Evolutionary conservation across 768 basidiomycete species (phyloP).

Genomic region (Crucibulum laeve): DNA sequence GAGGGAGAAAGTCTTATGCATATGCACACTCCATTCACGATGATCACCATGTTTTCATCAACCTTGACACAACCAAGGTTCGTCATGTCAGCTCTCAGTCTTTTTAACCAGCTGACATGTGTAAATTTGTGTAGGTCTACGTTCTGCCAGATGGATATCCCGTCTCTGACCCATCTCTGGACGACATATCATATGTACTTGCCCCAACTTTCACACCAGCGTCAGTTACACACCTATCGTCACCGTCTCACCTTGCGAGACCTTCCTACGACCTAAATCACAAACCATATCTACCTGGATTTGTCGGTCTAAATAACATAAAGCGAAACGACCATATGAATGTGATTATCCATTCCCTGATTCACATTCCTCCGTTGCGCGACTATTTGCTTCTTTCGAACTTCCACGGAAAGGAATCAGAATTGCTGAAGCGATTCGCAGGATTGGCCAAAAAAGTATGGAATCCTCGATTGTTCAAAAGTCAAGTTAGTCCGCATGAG

Average conservation of each 20-base stretch:
- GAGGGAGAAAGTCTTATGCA: constrained; percentile 90
- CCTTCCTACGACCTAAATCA: constrained; percentile 82
- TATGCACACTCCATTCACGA: constrained; percentile 97
- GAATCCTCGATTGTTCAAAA: constrained; percentile 96
- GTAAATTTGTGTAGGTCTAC: constrained; percentile 64
- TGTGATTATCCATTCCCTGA: constrained; percentile 88
- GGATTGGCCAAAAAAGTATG: constrained; percentile 89
- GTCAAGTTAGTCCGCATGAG: constrained; percentile 98
- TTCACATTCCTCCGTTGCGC: constrained; percentile 87
- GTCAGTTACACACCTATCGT: constrained; percentile 51
- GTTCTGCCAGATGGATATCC: constrained; percentile 96
- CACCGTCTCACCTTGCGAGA: constrained; percentile 55
- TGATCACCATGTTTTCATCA: constrained; percentile 98
- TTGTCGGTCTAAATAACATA: constrained; percentile 96
- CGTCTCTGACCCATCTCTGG: constrained; percentile 93
- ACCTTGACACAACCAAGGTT: constrained; percentile 91
- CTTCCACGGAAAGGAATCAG: constrained; percentile 71
- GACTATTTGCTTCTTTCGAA: constrained; percentile 80
- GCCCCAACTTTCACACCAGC: constrained; percentile 77
- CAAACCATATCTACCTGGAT: constrained; percentile 86
- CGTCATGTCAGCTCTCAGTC: constrained; percentile 6
- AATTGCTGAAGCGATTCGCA: constrained; percentile 86
- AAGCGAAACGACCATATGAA: constrained; percentile 98
- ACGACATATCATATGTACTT: constrained; percentile 91
- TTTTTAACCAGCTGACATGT: not conserved